These are phyloP conservation scores for Berberis thunbergii DNA, from an alignment of 164 flowering plant genomes.

Conservation along the genomic window DNA sequence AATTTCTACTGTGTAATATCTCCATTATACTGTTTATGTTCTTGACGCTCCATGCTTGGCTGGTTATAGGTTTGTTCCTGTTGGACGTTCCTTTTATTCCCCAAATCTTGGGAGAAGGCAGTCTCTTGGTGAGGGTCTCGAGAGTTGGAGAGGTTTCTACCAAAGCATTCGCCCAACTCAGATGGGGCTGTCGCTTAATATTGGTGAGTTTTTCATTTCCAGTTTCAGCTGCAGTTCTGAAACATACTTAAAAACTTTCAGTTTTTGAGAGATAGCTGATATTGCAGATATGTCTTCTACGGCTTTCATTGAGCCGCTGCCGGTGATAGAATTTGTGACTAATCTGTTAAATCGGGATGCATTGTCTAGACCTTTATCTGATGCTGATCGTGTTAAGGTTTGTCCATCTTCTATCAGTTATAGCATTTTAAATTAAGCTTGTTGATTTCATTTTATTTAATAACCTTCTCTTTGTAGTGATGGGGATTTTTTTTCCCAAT, in stretches of 20 bases:
- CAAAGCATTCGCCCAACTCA: slow-evolving; percentile 98
- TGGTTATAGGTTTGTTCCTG: slow-evolving; percentile 58
- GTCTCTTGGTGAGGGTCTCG: slow-evolving; percentile 84
- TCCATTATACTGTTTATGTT: background rate
- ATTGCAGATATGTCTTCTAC: slow-evolving; percentile 85
- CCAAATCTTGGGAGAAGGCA: slow-evolving; percentile 77
- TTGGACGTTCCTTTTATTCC: slow-evolving; percentile 85
- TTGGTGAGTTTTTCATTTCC: slow-evolving; percentile 36
- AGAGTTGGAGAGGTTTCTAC: slow-evolving; percentile 95
- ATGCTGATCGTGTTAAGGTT: slow-evolving; percentile 91
- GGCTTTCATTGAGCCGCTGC: slow-evolving; percentile 92
- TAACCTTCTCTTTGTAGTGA: background rate
- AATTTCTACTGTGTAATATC: background rate
- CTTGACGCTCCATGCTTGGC: background rate
- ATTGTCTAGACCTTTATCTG: slow-evolving; percentile 60
- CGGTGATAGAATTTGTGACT: slow-evolving; percentile 77
- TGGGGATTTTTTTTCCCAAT: background rate
- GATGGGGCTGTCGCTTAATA: slow-evolving; percentile 93
- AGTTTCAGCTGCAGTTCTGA: background rate
- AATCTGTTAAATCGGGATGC: slow-evolving; percentile 74
- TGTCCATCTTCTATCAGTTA: background rate
- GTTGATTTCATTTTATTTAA: background rate
- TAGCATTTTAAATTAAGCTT: background rate
- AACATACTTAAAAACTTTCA: background rate
- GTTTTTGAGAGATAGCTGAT: background rate